These are phyloP conservation scores for Coemansia sp. DNA, from an alignment of 192 early-diverging fungal species.

Conservation along the genomic window DNA sequence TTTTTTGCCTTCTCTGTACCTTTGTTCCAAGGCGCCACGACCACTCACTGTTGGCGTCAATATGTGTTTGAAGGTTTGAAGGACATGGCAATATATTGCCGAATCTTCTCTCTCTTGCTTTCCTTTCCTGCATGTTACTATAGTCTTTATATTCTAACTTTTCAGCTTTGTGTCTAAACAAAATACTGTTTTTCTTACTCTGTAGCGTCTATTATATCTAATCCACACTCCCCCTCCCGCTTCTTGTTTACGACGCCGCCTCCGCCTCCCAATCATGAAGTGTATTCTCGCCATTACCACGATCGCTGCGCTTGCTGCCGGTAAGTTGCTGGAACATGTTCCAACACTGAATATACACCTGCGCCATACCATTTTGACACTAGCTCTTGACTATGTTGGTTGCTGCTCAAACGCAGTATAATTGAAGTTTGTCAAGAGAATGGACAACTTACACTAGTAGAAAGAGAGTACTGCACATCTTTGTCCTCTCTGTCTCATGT, in stretches of 20 bases:
- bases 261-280: constrained; percentile 31
- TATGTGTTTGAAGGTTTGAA: no score
- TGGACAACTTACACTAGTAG: neutral
- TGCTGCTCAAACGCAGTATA: neutral
- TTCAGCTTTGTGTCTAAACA: no score
- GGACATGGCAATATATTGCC: no score
- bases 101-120: no score
- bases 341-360: neutral
- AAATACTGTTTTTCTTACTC: no score
- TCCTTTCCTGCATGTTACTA: no score
- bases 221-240: neutral
- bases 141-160: no score
- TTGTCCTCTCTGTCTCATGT: neutral
- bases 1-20: no score
- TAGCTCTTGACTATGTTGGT: neutral
- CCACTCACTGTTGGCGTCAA: no score
- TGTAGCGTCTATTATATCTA: neutral
- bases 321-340: constrained; percentile 16
- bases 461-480: neutral
- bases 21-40: no score
- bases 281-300: constrained; percentile 37
- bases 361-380: neutral
- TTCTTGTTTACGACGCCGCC: constrained; percentile 12
- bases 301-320: constrained; percentile 36
- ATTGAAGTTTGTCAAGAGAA: neutral